Conservation (phyloP, 345 rosid species). For the Triadica sebifera region DNA sequence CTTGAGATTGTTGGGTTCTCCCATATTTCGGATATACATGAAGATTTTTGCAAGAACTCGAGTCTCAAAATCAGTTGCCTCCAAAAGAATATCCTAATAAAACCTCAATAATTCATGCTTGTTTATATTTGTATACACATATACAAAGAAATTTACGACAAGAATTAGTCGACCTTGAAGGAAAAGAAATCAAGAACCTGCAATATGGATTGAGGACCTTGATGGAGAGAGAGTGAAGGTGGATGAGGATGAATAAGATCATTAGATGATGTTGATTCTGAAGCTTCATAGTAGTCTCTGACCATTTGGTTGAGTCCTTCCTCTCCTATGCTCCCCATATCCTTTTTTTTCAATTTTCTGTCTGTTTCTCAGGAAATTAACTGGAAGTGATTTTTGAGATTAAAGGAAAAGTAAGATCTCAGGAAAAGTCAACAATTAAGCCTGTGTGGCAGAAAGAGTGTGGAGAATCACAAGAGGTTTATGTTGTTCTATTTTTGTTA, state of each 20-base stretch:
- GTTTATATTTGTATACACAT: too few species aligned
- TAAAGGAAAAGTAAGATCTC: neutral
- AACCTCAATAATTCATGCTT: too few species aligned
- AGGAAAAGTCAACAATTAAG: slow-evolving; percentile 13
- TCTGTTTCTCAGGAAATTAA: neutral
- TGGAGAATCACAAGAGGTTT: neutral
- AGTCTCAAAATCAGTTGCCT: slow-evolving; percentile 30
- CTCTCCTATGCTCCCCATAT: slow-evolving; percentile 46
- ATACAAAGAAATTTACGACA: neutral
- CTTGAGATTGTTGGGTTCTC: slow-evolving; percentile 35
- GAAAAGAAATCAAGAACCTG: slow-evolving; percentile 20
- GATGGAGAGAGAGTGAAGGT: slow-evolving; percentile 6
- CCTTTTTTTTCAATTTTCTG: neutral
- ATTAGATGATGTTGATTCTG: slow-evolving; percentile 13
- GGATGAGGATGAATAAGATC: neutral
- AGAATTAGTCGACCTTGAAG: neutral
- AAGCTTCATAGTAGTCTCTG: slow-evolving; percentile 43
- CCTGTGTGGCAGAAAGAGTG: neutral
- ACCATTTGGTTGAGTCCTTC: slow-evolving; percentile 47
- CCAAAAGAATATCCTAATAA: slow-evolving; percentile 38
- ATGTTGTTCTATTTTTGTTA: neutral
- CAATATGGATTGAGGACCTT: slow-evolving; percentile 23
- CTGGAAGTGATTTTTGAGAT: neutral
- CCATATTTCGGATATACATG: slow-evolving; percentile 19
- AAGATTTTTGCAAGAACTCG: slow-evolving; percentile 35